Base-by-base conservation (phyloP, 2,329 filamentous ascomycete genomes). In the Xylaria polymorpha region DNA sequence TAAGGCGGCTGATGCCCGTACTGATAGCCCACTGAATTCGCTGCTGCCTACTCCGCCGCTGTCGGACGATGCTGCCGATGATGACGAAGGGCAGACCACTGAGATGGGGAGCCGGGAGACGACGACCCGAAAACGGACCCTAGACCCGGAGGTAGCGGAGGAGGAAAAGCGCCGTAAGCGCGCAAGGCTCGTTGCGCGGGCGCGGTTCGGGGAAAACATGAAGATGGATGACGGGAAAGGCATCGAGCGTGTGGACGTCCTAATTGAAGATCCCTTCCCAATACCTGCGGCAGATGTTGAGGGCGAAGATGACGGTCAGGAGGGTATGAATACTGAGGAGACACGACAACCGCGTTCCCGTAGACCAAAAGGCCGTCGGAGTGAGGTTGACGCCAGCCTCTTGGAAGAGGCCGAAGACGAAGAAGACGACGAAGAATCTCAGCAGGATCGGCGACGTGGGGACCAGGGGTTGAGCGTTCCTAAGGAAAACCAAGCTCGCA, bases 181-280 rank as follows among this genome's bases (percentile, higher is more conserved):
- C 59, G 84, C 88, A 46, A 90, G 83, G 74, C 76, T 88, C 14
- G 80, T 91, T 3, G 91, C 93, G 0, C 83, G 87, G 61, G 90
- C 88, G 2, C 87, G 93, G 22, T 97, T 97, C 77, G 93, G 92
- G 0, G 85, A 85, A 8, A 85, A 86, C 0, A 90, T 83, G 14
- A 81, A 81, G 56, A 73, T 84, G 0, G 83, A 84, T 25, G 90
- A 91, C 75, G 87, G 86, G 1, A 86, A 84, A 67, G 90, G 89
- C 0, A 81, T 91, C 6, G 90, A 92, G 78, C 83, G 85, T 62
- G 78, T 91, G 1, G 88, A 91, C 63, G 80, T 92, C 58, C 77
- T 86, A 15, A 79, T 91, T 56, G 84, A 88, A 73, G 89, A 91
- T 73, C 79, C 83, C 0, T 91, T 89, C 66, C 84, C 86, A 1